A percentile compares a stretch with the other conserved stretches of the same genome.
phyloP scores from a whole-genome alignment of 345 rosid genomes.

The Gossypium mustelinum region DNA sequence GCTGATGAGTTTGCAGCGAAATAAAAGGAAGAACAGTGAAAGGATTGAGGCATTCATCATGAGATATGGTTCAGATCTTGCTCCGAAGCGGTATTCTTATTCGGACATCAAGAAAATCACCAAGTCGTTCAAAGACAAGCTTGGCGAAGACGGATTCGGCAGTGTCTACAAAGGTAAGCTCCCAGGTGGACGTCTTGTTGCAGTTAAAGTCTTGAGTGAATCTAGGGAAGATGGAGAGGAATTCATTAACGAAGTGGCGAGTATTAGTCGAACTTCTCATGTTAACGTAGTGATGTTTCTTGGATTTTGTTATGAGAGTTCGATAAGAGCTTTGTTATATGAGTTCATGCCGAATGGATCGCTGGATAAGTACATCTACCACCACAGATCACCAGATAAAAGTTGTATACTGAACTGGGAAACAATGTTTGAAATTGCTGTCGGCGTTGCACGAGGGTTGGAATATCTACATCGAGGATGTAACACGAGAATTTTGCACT shows the following conservation, averaged over 20 bases:
- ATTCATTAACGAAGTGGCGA: conserved; percentile 14
- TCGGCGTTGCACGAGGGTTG: conserved; percentile 44
- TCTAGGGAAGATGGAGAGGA: conserved; percentile 10
- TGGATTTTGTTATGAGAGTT: conserved; percentile 8
- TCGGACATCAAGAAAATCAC: conserved; percentile 14
- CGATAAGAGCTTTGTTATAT: conserved; percentile 3
- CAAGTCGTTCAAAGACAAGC: conserved; percentile 4
- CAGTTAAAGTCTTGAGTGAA: conserved; percentile 12
- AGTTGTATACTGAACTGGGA: not conserved
- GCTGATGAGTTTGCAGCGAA: not conserved
- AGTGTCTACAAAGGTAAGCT: conserved; percentile 10
- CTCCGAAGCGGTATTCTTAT: conserved; percentile 9
- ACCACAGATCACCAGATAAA: not conserved
- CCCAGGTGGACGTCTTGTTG: not conserved
- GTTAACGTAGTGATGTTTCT: conserved; percentile 10
- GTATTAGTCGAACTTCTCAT: conserved; percentile 12
- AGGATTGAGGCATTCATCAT: conserved; percentile 10
- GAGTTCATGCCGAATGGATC: conserved; percentile 24
- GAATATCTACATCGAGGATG: conserved; percentile 55
- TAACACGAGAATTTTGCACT: conserved; percentile 44
- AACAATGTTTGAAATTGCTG: conserved; percentile 18
- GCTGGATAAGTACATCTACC: conserved; percentile 13
- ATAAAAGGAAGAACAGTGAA: conserved; percentile 3
- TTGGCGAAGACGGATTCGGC: conserved; percentile 14
- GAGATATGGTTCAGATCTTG: conserved; percentile 11